Conservation (phyloP, 306 rosid species). For the Vigna reflexopilosa region DNA sequence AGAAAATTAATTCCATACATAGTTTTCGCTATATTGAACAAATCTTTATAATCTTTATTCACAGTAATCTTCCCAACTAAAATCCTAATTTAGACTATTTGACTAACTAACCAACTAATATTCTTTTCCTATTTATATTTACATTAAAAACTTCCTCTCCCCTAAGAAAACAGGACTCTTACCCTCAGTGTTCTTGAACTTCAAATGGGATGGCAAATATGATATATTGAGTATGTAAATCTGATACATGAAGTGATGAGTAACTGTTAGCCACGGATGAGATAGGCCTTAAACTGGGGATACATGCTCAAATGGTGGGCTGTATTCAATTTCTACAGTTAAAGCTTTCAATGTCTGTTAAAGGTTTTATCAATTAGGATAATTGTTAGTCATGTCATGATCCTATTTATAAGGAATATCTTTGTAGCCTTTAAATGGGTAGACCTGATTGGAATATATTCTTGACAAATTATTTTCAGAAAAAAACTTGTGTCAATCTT, state of each 20-base stretch:
- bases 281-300: background rate
- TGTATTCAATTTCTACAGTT: background rate
- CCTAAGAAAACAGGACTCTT: background rate
- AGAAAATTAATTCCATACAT: no score
- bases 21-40: no score
- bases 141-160: background rate
- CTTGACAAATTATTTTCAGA: background rate
- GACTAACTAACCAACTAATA: background rate
- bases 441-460: background rate
- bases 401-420: no score
- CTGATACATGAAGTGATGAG: background rate
- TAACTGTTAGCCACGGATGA: background rate
- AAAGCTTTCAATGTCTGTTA: background rate
- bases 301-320: background rate
- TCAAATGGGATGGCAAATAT: background rate
- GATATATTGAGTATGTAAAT: background rate
- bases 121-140: background rate
- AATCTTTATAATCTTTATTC: background rate
- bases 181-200: background rate
- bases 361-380: background rate
- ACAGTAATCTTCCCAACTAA: background rate
- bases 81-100: background rate
- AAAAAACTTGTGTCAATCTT: background rate
- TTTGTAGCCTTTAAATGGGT: background rate
- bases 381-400: background rate